Evolutionary conservation across 495 filamentous ascomycete genomes (phyloP), one percentile per base, ranked within the genome.

Genomic region (Hyphodiscus hymeniophilus): DNA sequence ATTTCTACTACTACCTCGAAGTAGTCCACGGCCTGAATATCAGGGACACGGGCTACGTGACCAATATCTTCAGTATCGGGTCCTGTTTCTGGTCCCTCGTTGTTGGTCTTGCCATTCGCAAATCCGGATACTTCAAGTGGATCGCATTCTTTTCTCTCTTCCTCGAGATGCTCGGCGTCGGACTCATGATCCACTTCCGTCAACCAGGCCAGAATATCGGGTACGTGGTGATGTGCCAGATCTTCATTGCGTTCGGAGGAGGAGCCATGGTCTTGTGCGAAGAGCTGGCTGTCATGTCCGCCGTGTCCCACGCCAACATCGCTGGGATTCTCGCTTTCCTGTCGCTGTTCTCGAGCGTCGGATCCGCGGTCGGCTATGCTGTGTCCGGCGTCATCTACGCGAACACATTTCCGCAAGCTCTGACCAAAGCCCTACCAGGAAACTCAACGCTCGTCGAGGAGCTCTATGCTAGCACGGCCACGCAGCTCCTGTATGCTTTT

Each of bases 171-270:
- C 70, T 87, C 1, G 83, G 79, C 17, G 70, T 80, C 7, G 83
- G 80, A 2, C 68, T 89, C 15, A 79, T 89, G 74, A 84, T 89
- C 52, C 65, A 83, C 43, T 87, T 84, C 65, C 78, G 84, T 35
- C 63, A 75, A 48, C 62, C 69, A 3, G 67, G 72, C 35, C 60
- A 62, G 16, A 58, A 71, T 41, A 69, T 87, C 40, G 82, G 79
- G n/a, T 86, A 80, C 60, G 63, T 89, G 20, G 67, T 87, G 63
- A 84, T 87, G 79, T 81, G 76, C 54, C 83, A 87, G 64, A 84
- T 89, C 59, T 80, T 87, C 64, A 86, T 88, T 56, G 79, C 84
- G 24, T 76, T 89, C 45, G 68, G 70, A 13, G 84, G 81, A 21
- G 72, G 72, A 26, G 64, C 65, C 17, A 63, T 72, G 18, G 76